Evolutionary conservation across 129 eudicot species (phyloP).

Genomic region (Centella asiatica): DNA sequence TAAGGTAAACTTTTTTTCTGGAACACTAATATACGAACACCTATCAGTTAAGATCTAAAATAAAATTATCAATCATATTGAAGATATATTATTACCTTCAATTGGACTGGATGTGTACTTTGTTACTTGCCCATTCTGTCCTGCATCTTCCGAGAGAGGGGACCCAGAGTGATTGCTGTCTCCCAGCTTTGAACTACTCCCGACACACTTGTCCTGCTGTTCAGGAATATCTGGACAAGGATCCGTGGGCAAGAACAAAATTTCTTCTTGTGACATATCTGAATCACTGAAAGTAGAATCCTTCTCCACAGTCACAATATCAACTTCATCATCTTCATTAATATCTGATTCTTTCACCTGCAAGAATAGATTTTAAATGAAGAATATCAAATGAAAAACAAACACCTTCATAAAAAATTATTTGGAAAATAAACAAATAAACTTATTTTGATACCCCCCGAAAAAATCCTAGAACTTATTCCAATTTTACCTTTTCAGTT

Average conservation of each 20-base stretch:
- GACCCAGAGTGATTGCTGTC: slow-evolving; percentile 57
- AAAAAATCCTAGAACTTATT: not conserved
- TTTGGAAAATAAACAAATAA: not conserved
- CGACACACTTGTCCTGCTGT: slow-evolving; percentile 51
- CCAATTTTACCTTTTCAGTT: slow-evolving; percentile 45
- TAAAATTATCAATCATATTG: not conserved
- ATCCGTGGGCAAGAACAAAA: slow-evolving; percentile 75
- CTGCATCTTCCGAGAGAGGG: slow-evolving; percentile 61
- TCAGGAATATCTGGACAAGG: slow-evolving; percentile 76
- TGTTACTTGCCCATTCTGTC: slow-evolving; percentile 41
- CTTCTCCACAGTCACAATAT: slow-evolving; percentile 57
- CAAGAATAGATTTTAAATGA: not conserved
- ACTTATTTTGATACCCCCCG: not conserved
- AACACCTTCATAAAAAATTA: no score
- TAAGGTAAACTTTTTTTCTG: no score
- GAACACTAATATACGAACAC: not conserved
- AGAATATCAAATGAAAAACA: no score
- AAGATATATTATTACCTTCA: slow-evolving; percentile 43
- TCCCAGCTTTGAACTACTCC: slow-evolving; percentile 36
- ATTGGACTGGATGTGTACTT: slow-evolving; percentile 51
- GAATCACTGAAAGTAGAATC: slow-evolving; percentile 87
- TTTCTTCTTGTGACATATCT: slow-evolving; percentile 77
- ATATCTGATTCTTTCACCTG: slow-evolving; percentile 66
- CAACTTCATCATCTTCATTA: slow-evolving; percentile 86
- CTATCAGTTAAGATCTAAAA: not conserved